These are phyloP conservation scores for Lyophyllum decastes DNA, from an alignment of 768 basidiomycete species.

Conservation along the genomic window DNA sequence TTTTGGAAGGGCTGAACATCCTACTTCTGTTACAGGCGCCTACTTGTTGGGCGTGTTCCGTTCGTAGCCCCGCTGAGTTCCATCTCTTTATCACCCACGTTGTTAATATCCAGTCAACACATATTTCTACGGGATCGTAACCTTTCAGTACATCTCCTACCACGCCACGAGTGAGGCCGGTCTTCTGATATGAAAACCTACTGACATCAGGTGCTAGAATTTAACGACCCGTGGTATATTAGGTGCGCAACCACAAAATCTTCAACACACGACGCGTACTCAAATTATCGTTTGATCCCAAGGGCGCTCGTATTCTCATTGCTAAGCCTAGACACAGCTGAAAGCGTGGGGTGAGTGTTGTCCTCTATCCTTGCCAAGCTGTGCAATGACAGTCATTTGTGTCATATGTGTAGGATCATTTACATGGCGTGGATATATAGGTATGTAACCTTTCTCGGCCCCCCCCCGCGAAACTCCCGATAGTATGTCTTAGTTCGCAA, in stretches of 20 bases:
- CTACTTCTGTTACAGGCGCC: slow-evolving; percentile 12
- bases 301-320: slow-evolving; percentile 9
- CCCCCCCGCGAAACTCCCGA: too few relatives aligned
- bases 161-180: slow-evolving; percentile 14
- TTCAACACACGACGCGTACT: neutral
- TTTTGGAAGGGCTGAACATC: neutral
- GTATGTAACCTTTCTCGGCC: neutral
- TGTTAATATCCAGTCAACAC: slow-evolving; percentile 19
- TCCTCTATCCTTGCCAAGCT: neutral
- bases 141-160: slow-evolving; percentile 20
- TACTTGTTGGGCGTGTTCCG: slow-evolving; percentile 25
- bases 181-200: neutral
- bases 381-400: neutral
- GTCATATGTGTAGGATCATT: slow-evolving; percentile 7
- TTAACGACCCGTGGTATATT: slow-evolving; percentile 12
- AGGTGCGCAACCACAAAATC: slow-evolving; percentile 1
- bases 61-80: slow-evolving; percentile 1
- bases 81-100: neutral
- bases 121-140: slow-evolving; percentile 23
- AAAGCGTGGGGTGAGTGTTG: slow-evolving; percentile 12
- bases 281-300: neutral
- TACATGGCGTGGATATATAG: slow-evolving; percentile 17
- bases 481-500: slow-evolving; percentile 14
- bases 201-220: neutral
- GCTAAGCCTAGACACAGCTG: slow-evolving; percentile 9